Percentiles rank a stretch among this genome's conserved stretches.
Evolutionary conservation across 1,284 basidiomycete genomes (phyloP).

Genomic region (Amylostereum chailletii): DNA sequence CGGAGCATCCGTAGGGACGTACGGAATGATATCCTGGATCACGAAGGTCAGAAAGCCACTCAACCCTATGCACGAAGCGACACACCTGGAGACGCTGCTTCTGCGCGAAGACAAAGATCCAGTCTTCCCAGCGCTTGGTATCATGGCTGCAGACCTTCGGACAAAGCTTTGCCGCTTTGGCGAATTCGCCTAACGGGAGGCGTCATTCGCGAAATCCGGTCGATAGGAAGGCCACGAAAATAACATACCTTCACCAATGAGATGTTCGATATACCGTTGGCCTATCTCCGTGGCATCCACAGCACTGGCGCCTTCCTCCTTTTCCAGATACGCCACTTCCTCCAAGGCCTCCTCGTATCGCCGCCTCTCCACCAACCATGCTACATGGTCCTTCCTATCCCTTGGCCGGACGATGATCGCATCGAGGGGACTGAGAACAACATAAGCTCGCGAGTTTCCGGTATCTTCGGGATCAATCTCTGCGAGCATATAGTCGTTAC

Average conservation of each 20-base stretch:
- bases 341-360: constrained; percentile 86
- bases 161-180: constrained; percentile 78
- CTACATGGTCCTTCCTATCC: constrained; percentile 85
- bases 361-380: constrained; percentile 85
- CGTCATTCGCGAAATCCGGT: constrained; percentile 1
- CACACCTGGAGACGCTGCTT: constrained; percentile 72
- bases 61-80: constrained; percentile 1
- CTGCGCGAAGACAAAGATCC: constrained; percentile 89
- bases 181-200: constrained; percentile 56
- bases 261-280: constrained; percentile 73
- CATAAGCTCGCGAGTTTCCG: constrained; percentile 43
- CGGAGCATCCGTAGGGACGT: constrained; percentile 78
- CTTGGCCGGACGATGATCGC: constrained; percentile 80
- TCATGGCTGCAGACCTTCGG: constrained; percentile 83
- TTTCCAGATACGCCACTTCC: constrained; percentile 61
- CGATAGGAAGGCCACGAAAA: neutral
- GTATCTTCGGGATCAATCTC: constrained; percentile 31
- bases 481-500: constrained; percentile 84
- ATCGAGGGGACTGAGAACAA: constrained; percentile 82
- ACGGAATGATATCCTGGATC: constrained; percentile 76
- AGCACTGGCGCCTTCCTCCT: constrained; percentile 24
- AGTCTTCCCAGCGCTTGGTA: constrained; percentile 84
- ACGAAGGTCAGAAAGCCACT: neutral
- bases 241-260: constrained; percentile 62
- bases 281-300: constrained; percentile 75